Percentiles rank a stretch among this genome's conserved stretches.
Evolutionary conservation across 2,329 filamentous ascomycete genomes (phyloP).

Genomic region (Arthroderma sp.): DNA sequence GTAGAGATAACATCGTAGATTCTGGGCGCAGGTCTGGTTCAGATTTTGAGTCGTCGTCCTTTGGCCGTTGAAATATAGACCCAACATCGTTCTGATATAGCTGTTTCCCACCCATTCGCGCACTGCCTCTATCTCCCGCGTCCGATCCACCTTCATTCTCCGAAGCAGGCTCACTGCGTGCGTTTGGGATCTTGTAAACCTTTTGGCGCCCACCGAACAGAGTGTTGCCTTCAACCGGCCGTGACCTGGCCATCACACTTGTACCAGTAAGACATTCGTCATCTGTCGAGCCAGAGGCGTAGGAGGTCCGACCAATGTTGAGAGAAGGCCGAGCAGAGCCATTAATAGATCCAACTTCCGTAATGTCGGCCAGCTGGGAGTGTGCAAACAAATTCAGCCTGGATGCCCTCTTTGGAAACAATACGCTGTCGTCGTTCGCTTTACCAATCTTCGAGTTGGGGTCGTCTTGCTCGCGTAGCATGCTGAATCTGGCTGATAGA

Average conservation of each 20-base stretch:
- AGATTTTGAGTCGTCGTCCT: constrained; percentile 26
- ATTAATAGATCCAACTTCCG: constrained; percentile 73
- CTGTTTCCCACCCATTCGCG: constrained; percentile 51
- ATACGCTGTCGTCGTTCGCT: constrained; percentile 85
- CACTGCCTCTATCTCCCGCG: constrained; percentile 18
- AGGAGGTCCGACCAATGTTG: constrained; percentile 51
- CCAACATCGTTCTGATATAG: constrained; percentile 82
- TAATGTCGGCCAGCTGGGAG: constrained; percentile 63
- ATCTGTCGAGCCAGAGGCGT: constrained; percentile 51
- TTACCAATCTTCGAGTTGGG: constrained; percentile 81
- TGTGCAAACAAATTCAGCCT: constrained; percentile 62
- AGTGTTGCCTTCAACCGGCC: constrained; percentile 79
- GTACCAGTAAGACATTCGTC: constrained; percentile 48
- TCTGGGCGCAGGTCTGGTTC: background rate
- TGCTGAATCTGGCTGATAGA: constrained; percentile 87
- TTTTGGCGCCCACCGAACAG: constrained; percentile 93
- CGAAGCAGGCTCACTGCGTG: constrained; percentile 26
- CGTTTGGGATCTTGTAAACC: constrained; percentile 68
- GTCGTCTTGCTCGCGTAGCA: constrained; percentile 90
- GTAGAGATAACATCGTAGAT: constrained; percentile 37
- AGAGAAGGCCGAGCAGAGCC: constrained; percentile 47
- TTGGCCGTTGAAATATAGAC: constrained; percentile 57
- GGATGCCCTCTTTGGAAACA: constrained; percentile 71
- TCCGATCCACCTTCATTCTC: constrained; percentile 23
- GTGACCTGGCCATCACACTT: constrained; percentile 68